Base-by-base conservation (phyloP, 1,139 yeast species). In the Diutina ranongensis region DNA sequence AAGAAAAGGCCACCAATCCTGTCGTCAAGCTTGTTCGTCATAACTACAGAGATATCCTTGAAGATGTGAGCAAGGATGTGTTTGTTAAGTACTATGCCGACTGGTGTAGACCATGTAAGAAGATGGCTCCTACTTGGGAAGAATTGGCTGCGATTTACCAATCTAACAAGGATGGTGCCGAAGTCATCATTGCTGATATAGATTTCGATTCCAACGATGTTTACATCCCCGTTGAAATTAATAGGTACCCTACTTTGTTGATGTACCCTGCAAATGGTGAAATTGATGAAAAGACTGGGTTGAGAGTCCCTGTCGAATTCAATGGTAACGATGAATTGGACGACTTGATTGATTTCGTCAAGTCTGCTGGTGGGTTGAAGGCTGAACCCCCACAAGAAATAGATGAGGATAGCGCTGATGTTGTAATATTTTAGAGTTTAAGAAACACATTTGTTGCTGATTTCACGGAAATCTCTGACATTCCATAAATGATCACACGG, bases 81-180 rank as follows among this genome's bases (percentile, higher is more conserved):
- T 71, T 92, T 55, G 89, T 92, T 55, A 87, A 89, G 72, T 89
- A 85, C 70, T 92, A 86, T 61, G 98, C 98, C 48, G 95, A 96
- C 67, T 92, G 98, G 98, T 89, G 98, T 72, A 97, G 97, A 45
- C 97, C 89, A 74, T 89, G 98, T 76, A 89, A 89, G 76, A 86
- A 77, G 67, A 75, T 89, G 66, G 95, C 95, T 49, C 98, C 98
- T 60, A 74, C 72, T 50, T 92, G 83, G 72, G 95, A 85, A 61
- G 94, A 87, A 62, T 76, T 92, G 56, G 97, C 88, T 48, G 80
- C 69, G 46, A 61, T 83, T 49, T 83, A 71, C 64, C 71, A 68
- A 48, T 67, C 74, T 46, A 76, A 76, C 54, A 59, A 67, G 44
- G 65, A 68, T 44, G 65, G 60, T 45, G 55, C 69, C 35, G 69